These are phyloP conservation scores for Melanomma pulvis-pyrius DNA, from an alignment of 495 filamentous ascomycete species.

Conservation along the genomic window DNA sequence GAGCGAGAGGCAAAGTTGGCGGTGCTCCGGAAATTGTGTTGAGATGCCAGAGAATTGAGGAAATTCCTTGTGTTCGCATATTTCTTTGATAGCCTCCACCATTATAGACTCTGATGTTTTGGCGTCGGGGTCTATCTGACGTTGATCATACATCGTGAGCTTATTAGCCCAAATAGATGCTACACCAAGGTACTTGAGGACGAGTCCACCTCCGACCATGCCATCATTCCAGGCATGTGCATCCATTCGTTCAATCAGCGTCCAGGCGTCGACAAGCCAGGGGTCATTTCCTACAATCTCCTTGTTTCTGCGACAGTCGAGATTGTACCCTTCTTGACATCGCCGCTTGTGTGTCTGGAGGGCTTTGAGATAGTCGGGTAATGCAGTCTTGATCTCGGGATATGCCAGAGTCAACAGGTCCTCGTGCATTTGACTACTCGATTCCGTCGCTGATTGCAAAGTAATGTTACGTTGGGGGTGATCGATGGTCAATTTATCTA, in stretches of 20 bases:
- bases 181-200: conserved; percentile 85
- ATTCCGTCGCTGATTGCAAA: conserved; percentile 20
- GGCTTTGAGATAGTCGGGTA: conserved; percentile 34
- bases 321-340: conserved; percentile 76
- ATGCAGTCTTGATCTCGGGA: conserved; percentile 41
- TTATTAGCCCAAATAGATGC: conserved; percentile 77
- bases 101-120: conserved; percentile 40
- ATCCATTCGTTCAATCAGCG: conserved; percentile 42
- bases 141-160: conserved; percentile 55
- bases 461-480: conserved; percentile 29
- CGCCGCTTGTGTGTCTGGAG: conserved; percentile 51
- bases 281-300: conserved; percentile 69
- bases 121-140: conserved; percentile 32
- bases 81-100: conserved; percentile 54
- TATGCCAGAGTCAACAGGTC: conserved; percentile 44
- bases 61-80: conserved; percentile 53
- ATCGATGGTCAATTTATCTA: conserved; percentile 37
- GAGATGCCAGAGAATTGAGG: conserved; percentile 54
- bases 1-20: conserved; percentile 76
- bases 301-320: conserved; percentile 70
- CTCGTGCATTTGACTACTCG: conserved; percentile 38
- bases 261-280: conserved; percentile 78
- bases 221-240: conserved; percentile 60
- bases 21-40: conserved; percentile 71
- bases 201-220: conserved; percentile 74